A percentile compares a stretch with the other conserved stretches of the same genome.
These are phyloP conservation scores for Camelina laxa DNA, from an alignment of 345 rosid genomes.

Conservation along the genomic window DNA sequence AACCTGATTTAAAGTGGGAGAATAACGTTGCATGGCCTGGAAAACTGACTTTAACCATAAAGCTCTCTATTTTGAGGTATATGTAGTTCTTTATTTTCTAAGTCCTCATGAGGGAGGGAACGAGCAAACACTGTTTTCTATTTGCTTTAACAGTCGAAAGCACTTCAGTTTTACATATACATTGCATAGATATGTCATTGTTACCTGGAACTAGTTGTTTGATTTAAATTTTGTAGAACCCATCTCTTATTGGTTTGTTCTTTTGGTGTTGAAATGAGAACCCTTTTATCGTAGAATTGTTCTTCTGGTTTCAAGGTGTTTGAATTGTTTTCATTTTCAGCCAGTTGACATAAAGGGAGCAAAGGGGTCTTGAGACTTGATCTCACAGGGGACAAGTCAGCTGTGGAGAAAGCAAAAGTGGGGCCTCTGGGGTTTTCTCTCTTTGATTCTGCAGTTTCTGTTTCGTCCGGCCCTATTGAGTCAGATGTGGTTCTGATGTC, in stretches of 20 bases:
- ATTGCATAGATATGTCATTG: slow-evolving; percentile 4
- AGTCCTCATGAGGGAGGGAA: neutral
- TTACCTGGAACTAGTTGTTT: slow-evolving; percentile 21
- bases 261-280: slow-evolving; percentile 13
- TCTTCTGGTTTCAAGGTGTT: slow-evolving; percentile 8
- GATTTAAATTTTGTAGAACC: neutral
- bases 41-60: slow-evolving; percentile 77
- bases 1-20: slow-evolving; percentile 97
- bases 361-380: slow-evolving; percentile 70
- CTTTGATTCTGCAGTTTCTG: slow-evolving; percentile 87
- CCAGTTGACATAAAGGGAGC: slow-evolving; percentile 61
- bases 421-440: slow-evolving; percentile 83
- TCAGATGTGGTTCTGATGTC: slow-evolving; percentile 24
- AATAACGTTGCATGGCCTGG: slow-evolving; percentile 97
- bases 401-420: slow-evolving; percentile 82
- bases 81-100: slow-evolving; percentile 11
- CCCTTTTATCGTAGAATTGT: slow-evolving; percentile 1
- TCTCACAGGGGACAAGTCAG: slow-evolving; percentile 62
- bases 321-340: slow-evolving; percentile 49
- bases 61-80: slow-evolving; percentile 94
- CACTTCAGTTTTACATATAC: neutral
- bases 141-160: neutral
- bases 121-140: neutral
- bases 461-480: slow-evolving; percentile 76
- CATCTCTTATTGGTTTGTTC: neutral